Evolutionary conservation across 2,329 filamentous ascomycete species (phyloP).

Genomic region (Penicillium occitanis): DNA sequence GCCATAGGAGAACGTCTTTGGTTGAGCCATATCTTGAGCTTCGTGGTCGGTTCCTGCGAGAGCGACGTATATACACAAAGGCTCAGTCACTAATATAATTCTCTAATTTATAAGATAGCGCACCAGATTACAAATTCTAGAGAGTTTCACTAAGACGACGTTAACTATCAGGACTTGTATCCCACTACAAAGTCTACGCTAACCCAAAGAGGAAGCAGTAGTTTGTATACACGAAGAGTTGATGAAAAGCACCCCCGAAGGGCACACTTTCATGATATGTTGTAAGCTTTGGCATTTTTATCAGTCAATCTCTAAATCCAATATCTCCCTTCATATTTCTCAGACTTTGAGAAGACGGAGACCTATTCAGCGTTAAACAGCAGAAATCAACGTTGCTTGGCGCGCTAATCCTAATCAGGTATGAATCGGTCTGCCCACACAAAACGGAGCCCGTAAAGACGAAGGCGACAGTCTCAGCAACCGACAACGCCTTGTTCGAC

Average conservation of each 20-base stretch:
- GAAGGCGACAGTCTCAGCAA: constrained; percentile 22
- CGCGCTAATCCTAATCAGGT: constrained; percentile 28
- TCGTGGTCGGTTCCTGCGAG: background rate
- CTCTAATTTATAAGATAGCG: background rate
- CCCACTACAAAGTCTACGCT: background rate
- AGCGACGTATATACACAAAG: background rate
- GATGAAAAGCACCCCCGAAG: background rate
- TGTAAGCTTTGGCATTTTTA: background rate
- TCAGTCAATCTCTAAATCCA: background rate
- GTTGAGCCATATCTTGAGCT: constrained; percentile 6
- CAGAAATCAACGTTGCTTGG: constrained; percentile 26
- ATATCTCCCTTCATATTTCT: background rate
- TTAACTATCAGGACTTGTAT: background rate
- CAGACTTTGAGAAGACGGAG: background rate
- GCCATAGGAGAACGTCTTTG: constrained; percentile 25
- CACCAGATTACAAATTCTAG: background rate
- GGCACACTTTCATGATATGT: background rate
- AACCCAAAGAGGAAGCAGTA: constrained; percentile 13
- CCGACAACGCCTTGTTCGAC: constrained; percentile 22
- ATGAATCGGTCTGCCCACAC: constrained; percentile 35
- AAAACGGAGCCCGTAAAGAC: constrained; percentile 27
- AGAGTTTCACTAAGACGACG: background rate
- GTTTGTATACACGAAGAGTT: background rate
- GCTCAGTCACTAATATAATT: background rate
- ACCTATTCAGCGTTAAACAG: background rate